phyloP scores from a whole-genome alignment of 345 rosid genomes.

The Hypericum androsaemum region DNA sequence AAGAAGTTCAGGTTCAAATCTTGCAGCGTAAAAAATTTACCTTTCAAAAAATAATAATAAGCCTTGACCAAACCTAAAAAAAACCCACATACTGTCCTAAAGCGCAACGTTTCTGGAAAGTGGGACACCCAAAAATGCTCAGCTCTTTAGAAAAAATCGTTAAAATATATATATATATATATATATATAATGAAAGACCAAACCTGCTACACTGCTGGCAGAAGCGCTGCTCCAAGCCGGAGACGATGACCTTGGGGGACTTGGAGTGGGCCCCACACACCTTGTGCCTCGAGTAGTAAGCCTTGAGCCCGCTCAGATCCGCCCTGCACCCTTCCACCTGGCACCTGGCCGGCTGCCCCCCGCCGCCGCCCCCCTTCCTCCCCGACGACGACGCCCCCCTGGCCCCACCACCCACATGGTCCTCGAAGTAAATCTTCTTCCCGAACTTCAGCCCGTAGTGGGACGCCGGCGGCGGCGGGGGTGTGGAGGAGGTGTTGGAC shows the following conservation, averaged over 20 bases:
- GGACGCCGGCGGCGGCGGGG: conserved; percentile 30
- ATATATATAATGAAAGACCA: neutral
- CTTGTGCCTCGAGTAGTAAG: conserved; percentile 87
- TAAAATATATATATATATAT: no score
- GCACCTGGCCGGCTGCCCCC: conserved; percentile 60
- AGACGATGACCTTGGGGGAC: conserved; percentile 63
- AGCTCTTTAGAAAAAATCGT: no score
- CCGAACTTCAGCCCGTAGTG: conserved; percentile 61
- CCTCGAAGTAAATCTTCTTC: conserved; percentile 71
- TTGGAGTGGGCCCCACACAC: conserved; percentile 87
- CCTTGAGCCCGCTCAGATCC: conserved; percentile 91
- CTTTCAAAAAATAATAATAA: no score
- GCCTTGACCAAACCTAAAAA: no score
- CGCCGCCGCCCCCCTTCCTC: conserved; percentile 23
- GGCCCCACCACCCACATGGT: conserved; percentile 25
- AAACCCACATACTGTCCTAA: no score
- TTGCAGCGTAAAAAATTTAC: no score
- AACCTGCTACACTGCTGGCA: conserved; percentile 99
- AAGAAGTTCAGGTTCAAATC: no score
- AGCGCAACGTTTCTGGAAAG: no score
- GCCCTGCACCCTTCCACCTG: conserved; percentile 88
- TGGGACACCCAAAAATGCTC: no score
- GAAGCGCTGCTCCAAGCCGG: conserved; percentile 82
- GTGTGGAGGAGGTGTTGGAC: conserved; percentile 15
- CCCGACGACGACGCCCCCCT: no score